Base-by-base conservation (phyloP, 345 rosid species). In the Streptanthus diversifolius region DNA sequence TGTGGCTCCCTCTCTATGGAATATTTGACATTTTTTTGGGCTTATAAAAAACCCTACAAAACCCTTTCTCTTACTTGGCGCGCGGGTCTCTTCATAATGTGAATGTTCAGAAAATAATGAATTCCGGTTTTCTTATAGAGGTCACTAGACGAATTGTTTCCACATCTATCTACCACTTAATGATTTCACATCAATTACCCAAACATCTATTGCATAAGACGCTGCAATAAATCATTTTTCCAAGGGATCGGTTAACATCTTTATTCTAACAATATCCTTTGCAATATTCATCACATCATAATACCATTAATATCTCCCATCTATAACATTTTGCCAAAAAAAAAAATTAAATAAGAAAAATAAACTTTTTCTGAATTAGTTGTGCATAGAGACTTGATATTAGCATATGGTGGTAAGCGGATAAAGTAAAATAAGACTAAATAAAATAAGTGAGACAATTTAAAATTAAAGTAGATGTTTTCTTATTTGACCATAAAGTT, bases 401-500 rank as follows among this genome's bases (percentile, higher is more conserved):
- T 37, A 52, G 51, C 39, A 10, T 18, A 13, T 68, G 33, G 45
- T 66, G 60, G 33, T 49, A 49, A 6, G 48, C 1, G 11, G 32
- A n/a, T n/a, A n/a, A n/a, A 57, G 55, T 27, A 21, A 68, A 52
- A 37, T 53, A 58, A 53, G 56, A 43, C 22, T 32, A 37, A 13
- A 71, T 13, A 52, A 33, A 48, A 71, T 29, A 25, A 10, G 63
- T 68, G 41, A 43, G 51, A 62, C 65, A n/a, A n/a, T 54, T 41
- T 14, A 54, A 68, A 55, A 11, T n/a, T 9, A 13, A 69, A 41
- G 69, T 33, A 75, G 33, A 35, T 41, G 36, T 52, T 41, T 54
- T 62, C 48, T 61, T 32, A 32, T 69, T 69, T 69, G 60, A 69
- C 71, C 66, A 54, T 7, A 55, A 62, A 54, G 53, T 54, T 55